Percentiles rank a stretch among this genome's conserved stretches.
Conservation (phyloP, 108 stramenopile species). For the Cyclotella cryptica region DNA sequence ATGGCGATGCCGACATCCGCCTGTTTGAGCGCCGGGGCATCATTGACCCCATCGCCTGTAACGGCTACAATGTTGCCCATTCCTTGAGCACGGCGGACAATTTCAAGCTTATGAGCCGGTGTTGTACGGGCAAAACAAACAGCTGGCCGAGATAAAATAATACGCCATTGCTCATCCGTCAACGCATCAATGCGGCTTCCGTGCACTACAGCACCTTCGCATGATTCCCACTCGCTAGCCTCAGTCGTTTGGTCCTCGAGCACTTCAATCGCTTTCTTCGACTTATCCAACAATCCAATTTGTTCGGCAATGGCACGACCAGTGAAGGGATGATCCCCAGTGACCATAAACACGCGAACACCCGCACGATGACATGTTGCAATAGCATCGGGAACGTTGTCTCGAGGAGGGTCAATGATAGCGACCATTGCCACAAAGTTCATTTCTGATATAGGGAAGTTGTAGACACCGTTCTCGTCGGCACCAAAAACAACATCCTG, state of each 20-base stretch:
- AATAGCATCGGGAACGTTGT: conserved; percentile 92
- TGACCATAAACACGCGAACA: conserved; percentile 97
- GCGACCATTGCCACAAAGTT: conserved; percentile 73
- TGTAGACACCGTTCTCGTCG: background rate
- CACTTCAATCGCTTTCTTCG: conserved; percentile 33
- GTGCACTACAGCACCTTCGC: conserved; percentile 65
- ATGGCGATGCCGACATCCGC: conserved; percentile 98
- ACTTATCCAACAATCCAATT: conserved; percentile 86
- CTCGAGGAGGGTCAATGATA: conserved; percentile 83
- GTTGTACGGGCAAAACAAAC: conserved; percentile 94
- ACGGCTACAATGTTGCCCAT: conserved; percentile 95
- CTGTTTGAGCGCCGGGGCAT: conserved; percentile 96
- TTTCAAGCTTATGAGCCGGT: conserved; percentile 94
- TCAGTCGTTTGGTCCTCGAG: conserved; percentile 41
- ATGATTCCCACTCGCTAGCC: conserved; percentile 41
- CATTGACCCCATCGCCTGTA: conserved; percentile 98
- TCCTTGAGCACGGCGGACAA: conserved; percentile 73
- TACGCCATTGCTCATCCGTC: conserved; percentile 37
- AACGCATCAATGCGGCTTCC: conserved; percentile 56
- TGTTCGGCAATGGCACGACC: conserved; percentile 93
- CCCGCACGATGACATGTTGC: conserved; percentile 90
- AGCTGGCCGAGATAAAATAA: conserved; percentile 62
- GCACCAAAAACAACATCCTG: no score
- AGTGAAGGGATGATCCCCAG: conserved; percentile 96
- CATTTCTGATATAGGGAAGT: conserved; percentile 50